Evolutionary conservation across 345 rosid genomes (phyloP), one percentile per base, ranked within the genome.

Genomic region (Sonneratia alba): DNA sequence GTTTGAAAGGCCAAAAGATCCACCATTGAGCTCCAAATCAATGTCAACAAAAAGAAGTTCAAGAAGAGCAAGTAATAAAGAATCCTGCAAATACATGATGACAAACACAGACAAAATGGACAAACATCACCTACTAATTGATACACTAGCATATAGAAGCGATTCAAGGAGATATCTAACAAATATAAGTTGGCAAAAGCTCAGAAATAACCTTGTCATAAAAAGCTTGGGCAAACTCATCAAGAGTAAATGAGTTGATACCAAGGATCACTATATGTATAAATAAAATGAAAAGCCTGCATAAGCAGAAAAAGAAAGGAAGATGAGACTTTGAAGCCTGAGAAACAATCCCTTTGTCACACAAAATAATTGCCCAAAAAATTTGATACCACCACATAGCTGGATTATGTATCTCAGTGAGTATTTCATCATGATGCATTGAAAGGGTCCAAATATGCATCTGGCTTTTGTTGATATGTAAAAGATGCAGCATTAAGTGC

Each of bases 261-360:
- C 88, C 90, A 78, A 87, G 77, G 49, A 69, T 79, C 67, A 76
- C 94, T 87, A 75, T 89, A 95, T 24, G 99, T 95, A 78, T 83
- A 95, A 66, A 95, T 84, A 82, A 95, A 95, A 78, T 90, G 97
- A 77, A 92, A 86, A 62, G 87, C 97, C 99, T 95, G 94, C 81
- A 81, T 78, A 76, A 70, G 72, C 78, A 36, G 71, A 34, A 55
- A 47, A 67, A 34, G 40, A 62, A 4, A 78, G 12, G 36, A 32
- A 21, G 3, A 62, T 62, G 66, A 62, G 38, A 32, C 37, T 57
- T 22, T 57, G 18, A 34, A 36, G 7, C 12, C 63, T 22, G 63
- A 61, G 66, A 62, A 27, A 62, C 19, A 34, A 62, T 62, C 37
- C 43, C 36, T n/a, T 10, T n/a, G 36, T 22, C 27, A 62, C 34